phyloP scores from a whole-genome alignment of 2,329 filamentous ascomycete genomes.

The Beauveria sp. region DNA sequence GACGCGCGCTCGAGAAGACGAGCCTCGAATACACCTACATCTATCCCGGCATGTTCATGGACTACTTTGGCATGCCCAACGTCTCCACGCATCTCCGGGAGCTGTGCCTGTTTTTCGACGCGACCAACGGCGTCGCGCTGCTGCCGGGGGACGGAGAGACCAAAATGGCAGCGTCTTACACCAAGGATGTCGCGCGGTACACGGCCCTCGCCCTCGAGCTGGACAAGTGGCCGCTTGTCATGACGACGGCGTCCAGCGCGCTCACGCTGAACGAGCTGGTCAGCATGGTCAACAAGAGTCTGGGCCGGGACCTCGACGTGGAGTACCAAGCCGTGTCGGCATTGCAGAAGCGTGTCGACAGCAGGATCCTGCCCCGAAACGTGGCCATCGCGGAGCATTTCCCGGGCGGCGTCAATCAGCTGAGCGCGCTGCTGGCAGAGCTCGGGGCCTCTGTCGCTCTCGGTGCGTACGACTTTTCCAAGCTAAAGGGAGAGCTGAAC shows the following conservation, averaged over 20 bases:
- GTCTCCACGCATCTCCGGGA: conserved; percentile 19
- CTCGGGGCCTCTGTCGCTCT: conserved; percentile 24
- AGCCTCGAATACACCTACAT: conserved; percentile 27
- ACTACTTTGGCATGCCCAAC: conserved; percentile 26
- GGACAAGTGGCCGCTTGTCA: conserved; percentile 22
- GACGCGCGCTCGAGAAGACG: conserved; percentile 23
- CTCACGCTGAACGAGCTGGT: conserved; percentile 24
- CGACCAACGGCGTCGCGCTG: conserved; percentile 18
- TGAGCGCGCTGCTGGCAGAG: conserved; percentile 22
- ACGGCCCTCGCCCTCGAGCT: conserved; percentile 23
- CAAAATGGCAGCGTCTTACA: conserved; percentile 24
- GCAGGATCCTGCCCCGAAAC: conserved; percentile 20
- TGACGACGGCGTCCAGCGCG: conserved; percentile 21
- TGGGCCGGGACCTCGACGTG: conserved; percentile 20
- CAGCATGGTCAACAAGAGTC: conserved; percentile 24
- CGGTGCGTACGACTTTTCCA: conserved; percentile 22
- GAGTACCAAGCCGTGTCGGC: conserved; percentile 20
- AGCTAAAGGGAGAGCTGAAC: conserved; percentile 15
- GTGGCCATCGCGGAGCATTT: conserved; percentile 21
- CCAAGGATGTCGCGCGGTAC: conserved; percentile 25
- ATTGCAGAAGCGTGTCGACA: conserved; percentile 16
- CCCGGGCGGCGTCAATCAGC: conserved; percentile 18
- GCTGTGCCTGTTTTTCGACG: conserved; percentile 24
- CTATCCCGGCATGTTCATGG: conserved; percentile 30
- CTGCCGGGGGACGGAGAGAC: conserved; percentile 24